Conservation (phyloP, 192 early-diverging fungal species). For the Hyaloraphidium curvatum region DNA sequence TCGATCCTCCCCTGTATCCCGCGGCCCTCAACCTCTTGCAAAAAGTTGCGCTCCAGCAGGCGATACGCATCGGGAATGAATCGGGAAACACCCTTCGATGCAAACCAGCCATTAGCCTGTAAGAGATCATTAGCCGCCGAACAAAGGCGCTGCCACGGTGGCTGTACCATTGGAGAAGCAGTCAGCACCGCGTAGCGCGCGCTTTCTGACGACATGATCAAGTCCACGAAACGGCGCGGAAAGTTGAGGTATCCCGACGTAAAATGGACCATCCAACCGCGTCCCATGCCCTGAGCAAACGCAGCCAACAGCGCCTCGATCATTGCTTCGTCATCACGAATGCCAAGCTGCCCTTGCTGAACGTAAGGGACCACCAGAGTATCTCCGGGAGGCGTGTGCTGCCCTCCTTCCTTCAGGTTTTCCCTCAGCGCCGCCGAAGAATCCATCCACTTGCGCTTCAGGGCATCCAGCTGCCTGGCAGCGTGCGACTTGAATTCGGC, state of each 20-base stretch:
- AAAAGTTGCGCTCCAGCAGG: constrained; percentile 52
- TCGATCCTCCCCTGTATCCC: constrained; percentile 28
- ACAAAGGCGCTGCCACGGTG: no score
- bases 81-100: constrained; percentile 60
- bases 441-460: no score
- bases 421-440: no score
- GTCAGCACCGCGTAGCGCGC: constrained; percentile 56
- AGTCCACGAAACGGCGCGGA: constrained; percentile 35
- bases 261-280: constrained; percentile 40
- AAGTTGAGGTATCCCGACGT: constrained; percentile 93
- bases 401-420: no score
- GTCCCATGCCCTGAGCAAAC: constrained; percentile 12
- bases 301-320: constrained; percentile 40
- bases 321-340: constrained; percentile 56
- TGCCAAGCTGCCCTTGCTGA: constrained; percentile 65
- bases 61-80: constrained; percentile 86
- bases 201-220: constrained; percentile 34
- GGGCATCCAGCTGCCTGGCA: no score
- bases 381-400: constrained; percentile 14
- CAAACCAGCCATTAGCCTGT: constrained; percentile 86
- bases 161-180: constrained; percentile 70
- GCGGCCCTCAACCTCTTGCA: constrained; percentile 22
- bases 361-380: constrained; percentile 59
- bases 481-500: no score
- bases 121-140: no score